These are phyloP conservation scores for Verticillium alfalfae DNA, from an alignment of 2,329 filamentous ascomycete genomes.

Conservation along the genomic window DNA sequence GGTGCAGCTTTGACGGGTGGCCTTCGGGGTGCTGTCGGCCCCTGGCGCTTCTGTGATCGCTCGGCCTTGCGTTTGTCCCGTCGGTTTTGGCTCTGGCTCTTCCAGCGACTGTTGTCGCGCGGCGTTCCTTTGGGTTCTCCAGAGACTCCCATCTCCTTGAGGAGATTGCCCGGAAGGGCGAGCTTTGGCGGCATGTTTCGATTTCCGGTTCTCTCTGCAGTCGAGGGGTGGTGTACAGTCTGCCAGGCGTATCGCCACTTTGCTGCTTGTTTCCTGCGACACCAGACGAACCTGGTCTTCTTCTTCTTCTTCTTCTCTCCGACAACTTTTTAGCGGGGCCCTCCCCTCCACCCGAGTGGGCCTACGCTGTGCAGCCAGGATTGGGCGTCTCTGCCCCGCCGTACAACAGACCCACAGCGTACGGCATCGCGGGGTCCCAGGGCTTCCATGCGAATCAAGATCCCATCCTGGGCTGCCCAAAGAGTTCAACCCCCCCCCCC, in stretches of 20 bases:
- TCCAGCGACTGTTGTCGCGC: slow-evolving; percentile 7
- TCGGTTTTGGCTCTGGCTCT: slow-evolving; percentile 25
- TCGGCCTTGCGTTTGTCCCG: slow-evolving; percentile 66
- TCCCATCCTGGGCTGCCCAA: neutral
- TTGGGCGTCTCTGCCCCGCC: neutral
- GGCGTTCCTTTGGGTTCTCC: slow-evolving; percentile 4
- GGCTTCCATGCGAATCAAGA: neutral
- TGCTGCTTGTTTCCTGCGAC: neutral
- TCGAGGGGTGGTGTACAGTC: neutral
- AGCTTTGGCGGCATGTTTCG: slow-evolving; percentile 26
- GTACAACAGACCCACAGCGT: neutral
- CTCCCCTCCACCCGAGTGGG: neutral
- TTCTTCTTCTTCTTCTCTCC: neutral
- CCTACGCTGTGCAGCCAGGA: neutral
- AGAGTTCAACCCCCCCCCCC: neutral
- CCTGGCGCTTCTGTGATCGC: slow-evolving; percentile 44
- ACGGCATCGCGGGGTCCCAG: neutral
- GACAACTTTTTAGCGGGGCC: neutral
- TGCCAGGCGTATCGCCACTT: neutral
- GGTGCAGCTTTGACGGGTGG: neutral
- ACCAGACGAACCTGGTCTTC: neutral
- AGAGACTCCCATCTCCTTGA: slow-evolving; percentile 32
- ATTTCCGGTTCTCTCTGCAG: neutral
- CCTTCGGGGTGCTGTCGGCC: neutral
- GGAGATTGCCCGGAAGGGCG: slow-evolving; percentile 34